Percentiles rank a stretch among this genome's conserved stretches.
Evolutionary conservation across 2,329 filamentous ascomycete species (phyloP).

Genomic region (Epichloe amarillans): DNA sequence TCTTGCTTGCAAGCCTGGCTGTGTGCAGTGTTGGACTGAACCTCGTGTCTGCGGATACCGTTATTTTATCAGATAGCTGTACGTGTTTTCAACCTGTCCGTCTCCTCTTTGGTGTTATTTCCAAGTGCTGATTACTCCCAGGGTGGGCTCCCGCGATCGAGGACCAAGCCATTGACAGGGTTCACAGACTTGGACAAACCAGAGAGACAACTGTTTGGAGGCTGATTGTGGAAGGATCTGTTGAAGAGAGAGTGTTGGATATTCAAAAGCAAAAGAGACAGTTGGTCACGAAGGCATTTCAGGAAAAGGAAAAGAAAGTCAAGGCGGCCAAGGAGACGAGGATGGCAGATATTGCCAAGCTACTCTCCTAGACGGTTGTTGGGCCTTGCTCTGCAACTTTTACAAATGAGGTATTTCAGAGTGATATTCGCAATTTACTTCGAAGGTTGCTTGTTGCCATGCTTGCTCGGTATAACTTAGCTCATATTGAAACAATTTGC

Average conservation of each 20-base stretch:
- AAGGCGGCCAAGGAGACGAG: constrained; percentile 44
- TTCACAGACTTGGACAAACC: constrained; percentile 75
- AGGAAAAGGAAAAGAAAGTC: constrained; percentile 44
- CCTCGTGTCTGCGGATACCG: constrained; percentile 72
- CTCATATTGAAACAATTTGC: background rate
- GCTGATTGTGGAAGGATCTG: constrained; percentile 64
- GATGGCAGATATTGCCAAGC: constrained; percentile 39
- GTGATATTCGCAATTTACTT: background rate
- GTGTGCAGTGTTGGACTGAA: constrained; percentile 82
- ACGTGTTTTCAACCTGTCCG: constrained; percentile 13
- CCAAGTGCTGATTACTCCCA: constrained; percentile 8
- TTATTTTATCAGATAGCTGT: constrained; percentile 69
- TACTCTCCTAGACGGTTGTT: constrained; percentile 21
- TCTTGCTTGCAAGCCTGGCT: constrained; percentile 69
- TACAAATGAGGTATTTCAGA: too few relatives aligned
- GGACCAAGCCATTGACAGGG: constrained; percentile 79
- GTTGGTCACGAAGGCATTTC: constrained; percentile 66
- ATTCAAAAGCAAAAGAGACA: constrained; percentile 70
- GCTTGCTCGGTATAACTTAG: background rate
- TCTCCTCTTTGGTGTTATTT: background rate
- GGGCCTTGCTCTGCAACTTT: background rate
- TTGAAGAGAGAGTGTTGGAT: constrained; percentile 69
- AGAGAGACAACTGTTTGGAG: constrained; percentile 67
- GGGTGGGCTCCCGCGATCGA: constrained; percentile 86
- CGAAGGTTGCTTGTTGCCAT: background rate